Evolutionary conservation across 148 eudicot species (phyloP).

Genomic region (Vaccinium vitisidaea): DNA sequence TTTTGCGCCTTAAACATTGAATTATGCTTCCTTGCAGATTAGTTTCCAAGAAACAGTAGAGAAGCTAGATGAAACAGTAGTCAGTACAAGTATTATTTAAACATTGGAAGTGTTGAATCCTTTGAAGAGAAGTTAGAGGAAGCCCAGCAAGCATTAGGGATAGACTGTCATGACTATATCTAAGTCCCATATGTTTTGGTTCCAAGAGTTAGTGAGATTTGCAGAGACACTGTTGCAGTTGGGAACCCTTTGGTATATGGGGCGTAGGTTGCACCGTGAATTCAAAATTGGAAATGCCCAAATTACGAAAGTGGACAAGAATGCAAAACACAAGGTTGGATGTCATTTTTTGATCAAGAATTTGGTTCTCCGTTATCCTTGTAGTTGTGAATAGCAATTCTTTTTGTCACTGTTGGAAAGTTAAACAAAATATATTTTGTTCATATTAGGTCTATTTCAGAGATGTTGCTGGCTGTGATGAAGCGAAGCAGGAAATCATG

Average conservation of each 20-base stretch:
- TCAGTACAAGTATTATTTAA: conserved; percentile 71
- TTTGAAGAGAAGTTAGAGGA: conserved; percentile 91
- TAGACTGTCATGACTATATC: conserved; percentile 67
- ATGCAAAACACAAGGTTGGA: conserved; percentile 75
- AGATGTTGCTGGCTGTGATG: conserved; percentile 82
- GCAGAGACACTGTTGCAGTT: conserved; percentile 67
- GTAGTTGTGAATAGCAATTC: neutral
- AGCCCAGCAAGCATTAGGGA: conserved; percentile 73
- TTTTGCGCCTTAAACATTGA: conserved; percentile 10
- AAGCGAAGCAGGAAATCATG: conserved; percentile 80
- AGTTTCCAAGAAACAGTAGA: conserved; percentile 65
- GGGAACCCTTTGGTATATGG: conserved; percentile 67
- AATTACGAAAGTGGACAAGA: conserved; percentile 71
- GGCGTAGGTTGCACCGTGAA: conserved; percentile 79
- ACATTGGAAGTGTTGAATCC: conserved; percentile 75
- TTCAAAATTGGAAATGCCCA: conserved; percentile 82
- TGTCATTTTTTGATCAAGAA: conserved; percentile 6
- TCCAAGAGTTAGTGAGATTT: conserved; percentile 63
- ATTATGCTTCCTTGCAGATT: conserved; percentile 50
- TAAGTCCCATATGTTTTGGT: conserved; percentile 66
- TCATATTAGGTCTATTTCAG: conserved; percentile 51
- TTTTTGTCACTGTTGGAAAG: neutral
- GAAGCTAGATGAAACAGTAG: conserved; percentile 34
- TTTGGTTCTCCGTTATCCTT: conserved; percentile 9
- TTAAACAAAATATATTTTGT: neutral